Conservation (phyloP, 805 yeast species). For the Jamesozyma rosinii region DNA sequence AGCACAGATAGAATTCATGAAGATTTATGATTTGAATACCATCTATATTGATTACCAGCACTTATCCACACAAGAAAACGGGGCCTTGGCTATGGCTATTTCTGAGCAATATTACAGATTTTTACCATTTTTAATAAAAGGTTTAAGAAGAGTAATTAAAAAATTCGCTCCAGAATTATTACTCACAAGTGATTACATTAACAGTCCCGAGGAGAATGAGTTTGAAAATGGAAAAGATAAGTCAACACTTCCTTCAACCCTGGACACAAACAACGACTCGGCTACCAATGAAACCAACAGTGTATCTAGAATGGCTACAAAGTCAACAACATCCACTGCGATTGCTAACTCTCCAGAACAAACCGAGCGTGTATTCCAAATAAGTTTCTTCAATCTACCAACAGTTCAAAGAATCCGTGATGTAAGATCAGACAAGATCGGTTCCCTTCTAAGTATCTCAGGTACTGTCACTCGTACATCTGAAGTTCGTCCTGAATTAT, state of each 20-base stretch:
- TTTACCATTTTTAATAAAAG: conserved; percentile 71
- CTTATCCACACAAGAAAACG: conserved; percentile 63
- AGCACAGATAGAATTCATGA: conserved; percentile 75
- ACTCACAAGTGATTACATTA: conserved; percentile 34
- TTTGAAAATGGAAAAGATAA: conserved; percentile 23
- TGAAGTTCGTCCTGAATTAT: conserved; percentile 92
- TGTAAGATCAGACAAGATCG: conserved; percentile 80
- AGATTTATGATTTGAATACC: conserved; percentile 62
- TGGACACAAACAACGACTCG: conserved; percentile 6
- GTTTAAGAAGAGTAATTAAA: conserved; percentile 63
- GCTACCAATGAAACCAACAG: conserved; percentile 6
- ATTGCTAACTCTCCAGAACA: conserved; percentile 40
- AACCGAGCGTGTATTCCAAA: conserved; percentile 72
- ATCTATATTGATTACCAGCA: conserved; percentile 81
- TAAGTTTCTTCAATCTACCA: conserved; percentile 82
- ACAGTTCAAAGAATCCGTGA: conserved; percentile 78
- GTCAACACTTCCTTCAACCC: conserved; percentile 6
- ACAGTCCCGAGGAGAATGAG: conserved; percentile 18
- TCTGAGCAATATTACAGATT: conserved; percentile 88
- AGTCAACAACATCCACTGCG: conserved; percentile 31
- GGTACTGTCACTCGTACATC: conserved; percentile 96
- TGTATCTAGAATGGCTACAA: conserved; percentile 21
- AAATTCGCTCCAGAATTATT: conserved; percentile 67
- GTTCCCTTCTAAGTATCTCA: conserved; percentile 70
- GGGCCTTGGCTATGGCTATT: conserved; percentile 82